Evolutionary conservation across 257 asterid species (phyloP).

Genomic region (Prunella vulgaris): DNA sequence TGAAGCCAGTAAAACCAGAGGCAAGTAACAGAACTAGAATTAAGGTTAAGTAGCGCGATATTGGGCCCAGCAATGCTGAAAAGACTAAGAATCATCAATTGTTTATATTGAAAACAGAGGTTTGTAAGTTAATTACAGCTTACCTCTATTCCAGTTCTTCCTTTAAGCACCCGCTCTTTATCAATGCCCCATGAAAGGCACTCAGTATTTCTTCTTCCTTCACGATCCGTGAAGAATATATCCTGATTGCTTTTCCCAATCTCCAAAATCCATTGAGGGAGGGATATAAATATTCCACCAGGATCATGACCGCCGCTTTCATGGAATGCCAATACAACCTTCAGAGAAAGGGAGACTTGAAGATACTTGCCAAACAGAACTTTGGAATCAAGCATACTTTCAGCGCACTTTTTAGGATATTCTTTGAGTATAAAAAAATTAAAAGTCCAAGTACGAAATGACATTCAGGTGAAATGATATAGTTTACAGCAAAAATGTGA

Average conservation of each 20-base stretch:
- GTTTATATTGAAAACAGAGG: slow-evolving; percentile 2
- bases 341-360: slow-evolving; percentile 15
- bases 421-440: not conserved
- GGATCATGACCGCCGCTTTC: slow-evolving; percentile 65
- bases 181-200: slow-evolving; percentile 81
- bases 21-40: not conserved
- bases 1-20: not conserved
- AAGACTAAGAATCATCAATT: not conserved
- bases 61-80: not conserved
- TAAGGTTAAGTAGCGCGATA: not conserved
- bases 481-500: no score
- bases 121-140: slow-evolving; percentile 5
- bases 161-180: slow-evolving; percentile 64
- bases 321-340: slow-evolving; percentile 77
- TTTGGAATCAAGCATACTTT: slow-evolving; percentile 2
- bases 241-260: slow-evolving; percentile 71
- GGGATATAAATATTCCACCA: slow-evolving; percentile 51
- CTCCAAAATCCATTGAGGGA: slow-evolving; percentile 80
- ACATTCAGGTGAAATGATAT: no score
- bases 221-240: slow-evolving; percentile 73
- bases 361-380: slow-evolving; percentile 13
- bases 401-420: not conserved
- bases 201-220: slow-evolving; percentile 73
- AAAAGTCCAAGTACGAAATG: not conserved
- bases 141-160: slow-evolving; percentile 80